Base-by-base conservation (phyloP, 2,329 filamentous ascomycete species). In the Penicillium palitans region DNA sequence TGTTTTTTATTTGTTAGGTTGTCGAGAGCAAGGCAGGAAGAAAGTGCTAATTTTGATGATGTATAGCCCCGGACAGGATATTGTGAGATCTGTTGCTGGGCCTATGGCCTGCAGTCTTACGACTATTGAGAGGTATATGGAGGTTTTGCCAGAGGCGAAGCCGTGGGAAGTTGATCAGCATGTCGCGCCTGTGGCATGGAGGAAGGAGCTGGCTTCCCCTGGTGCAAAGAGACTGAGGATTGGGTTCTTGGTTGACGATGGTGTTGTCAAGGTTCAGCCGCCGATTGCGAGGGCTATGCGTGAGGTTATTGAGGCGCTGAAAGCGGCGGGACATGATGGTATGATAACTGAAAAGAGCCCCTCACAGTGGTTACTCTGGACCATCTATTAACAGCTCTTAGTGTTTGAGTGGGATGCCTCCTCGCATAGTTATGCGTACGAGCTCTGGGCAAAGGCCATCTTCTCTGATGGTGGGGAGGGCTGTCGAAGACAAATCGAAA, bases 231-330 rank as follows among this genome's bases (percentile, higher is more conserved):
- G 82, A 60, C 72, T 88, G 6, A 86, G 83, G 64, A 77, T 90
- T n/a, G 87, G 81, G 0, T 78, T 87, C 1, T 72, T 87, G 46
- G 81, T 82, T 77, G 79, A 84, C 70, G 85, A 88, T 58, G 83
- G 81, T 0, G 78, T 87, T 12, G 83, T 87, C 0, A 80, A 77
- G 62, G 84, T 84, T 1, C 85, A 87, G 58, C 85, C 85, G 0
- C 85, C 85, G 0, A 78, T 87, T 39, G 74, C 74, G 0, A 74
- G 86, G 41, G 87, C 85, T 1, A 67, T 90, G 40, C 75, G 60
- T 58, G 75, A 59, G 77, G 81, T 35, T 78, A 81, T 19, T 78
- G 85, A 64, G 80, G 87, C 46, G 69, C 87, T 57, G 74, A 87
- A 4, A 80, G 86, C 4, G 83, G 85, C 80, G 70, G 83, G 64